These are phyloP conservation scores for Fusarium xyrophilum DNA, from an alignment of 2,329 filamentous ascomycete species.

Conservation along the genomic window DNA sequence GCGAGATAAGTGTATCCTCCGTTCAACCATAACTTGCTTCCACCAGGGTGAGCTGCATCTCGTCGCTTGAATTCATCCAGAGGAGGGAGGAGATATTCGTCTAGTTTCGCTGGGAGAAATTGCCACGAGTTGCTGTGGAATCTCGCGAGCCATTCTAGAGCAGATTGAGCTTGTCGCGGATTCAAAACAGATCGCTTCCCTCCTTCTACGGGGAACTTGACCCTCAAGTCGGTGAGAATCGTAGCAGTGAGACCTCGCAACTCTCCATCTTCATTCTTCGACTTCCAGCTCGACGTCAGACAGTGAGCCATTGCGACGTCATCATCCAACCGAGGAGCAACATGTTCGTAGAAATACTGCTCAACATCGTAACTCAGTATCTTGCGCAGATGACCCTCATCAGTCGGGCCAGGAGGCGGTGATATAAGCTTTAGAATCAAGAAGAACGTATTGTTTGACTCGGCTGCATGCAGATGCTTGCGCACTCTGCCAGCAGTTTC, in stretches of 20 bases:
- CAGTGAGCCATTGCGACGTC: conserved; percentile 59
- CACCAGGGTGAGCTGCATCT: conserved; percentile 14
- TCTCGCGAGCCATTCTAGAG: conserved; percentile 66
- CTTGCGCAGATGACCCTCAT: conserved; percentile 70
- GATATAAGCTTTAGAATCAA: conserved; percentile 68
- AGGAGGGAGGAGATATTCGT: conserved; percentile 59
- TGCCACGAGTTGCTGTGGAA: conserved; percentile 66
- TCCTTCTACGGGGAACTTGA: conserved; percentile 61
- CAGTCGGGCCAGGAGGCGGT: conserved; percentile 48
- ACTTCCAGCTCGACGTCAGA: conserved; percentile 52
- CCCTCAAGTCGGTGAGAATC: conserved; percentile 63
- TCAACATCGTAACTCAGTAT: conserved; percentile 72
- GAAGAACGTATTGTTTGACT: conserved; percentile 40
- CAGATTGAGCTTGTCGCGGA: conserved; percentile 56
- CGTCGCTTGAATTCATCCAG: conserved; percentile 57
- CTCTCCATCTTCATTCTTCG: conserved; percentile 38
- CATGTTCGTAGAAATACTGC: conserved; percentile 67
- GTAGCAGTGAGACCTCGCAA: conserved; percentile 57
- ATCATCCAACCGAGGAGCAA: conserved; percentile 57
- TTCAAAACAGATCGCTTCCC: conserved; percentile 59
- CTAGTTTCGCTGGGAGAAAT: conserved; percentile 39
- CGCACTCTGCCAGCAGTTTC: conserved; percentile 22
- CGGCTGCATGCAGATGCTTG: background rate
- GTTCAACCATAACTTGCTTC: conserved; percentile 62
- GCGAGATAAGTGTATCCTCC: conserved; percentile 74